Evolutionary conservation across 2,329 filamentous ascomycete genomes (phyloP).

Genomic region (Cordyceps cicadae): DNA sequence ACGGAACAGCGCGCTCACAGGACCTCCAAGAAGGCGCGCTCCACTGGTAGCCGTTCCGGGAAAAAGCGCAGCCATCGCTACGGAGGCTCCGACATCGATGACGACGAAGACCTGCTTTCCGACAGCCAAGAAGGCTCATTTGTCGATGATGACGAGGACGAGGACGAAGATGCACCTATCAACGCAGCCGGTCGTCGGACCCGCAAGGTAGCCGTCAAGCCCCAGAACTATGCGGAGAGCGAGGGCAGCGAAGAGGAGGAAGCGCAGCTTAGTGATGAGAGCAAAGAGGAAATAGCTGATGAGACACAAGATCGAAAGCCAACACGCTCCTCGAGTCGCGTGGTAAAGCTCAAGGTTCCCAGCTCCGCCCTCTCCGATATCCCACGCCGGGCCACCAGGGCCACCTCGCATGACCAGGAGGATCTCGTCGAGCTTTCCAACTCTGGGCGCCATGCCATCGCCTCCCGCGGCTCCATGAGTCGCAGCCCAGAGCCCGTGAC

Average conservation of each 20-base stretch:
- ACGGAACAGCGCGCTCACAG: conserved; percentile 35
- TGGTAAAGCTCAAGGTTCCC: conserved; percentile 39
- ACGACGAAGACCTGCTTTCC: conserved; percentile 48
- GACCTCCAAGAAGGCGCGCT: conserved; percentile 34
- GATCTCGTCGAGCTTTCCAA: conserved; percentile 50
- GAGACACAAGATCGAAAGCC: conserved; percentile 20
- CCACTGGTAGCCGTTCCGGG: conserved; percentile 25
- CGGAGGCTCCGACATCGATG: conserved; percentile 53
- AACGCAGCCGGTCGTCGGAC: conserved; percentile 41
- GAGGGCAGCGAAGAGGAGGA: conserved; percentile 38
- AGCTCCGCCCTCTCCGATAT: conserved; percentile 20
- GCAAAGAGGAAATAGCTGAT: conserved; percentile 21
- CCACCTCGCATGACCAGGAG: conserved; percentile 46
- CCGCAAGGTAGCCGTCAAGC: conserved; percentile 38
- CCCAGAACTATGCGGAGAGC: conserved; percentile 40
- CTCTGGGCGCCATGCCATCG: conserved; percentile 50
- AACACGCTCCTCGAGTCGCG: conserved; percentile 22
- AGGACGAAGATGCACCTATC: conserved; percentile 32
- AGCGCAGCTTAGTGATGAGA: conserved; percentile 21
- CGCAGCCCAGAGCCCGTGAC: conserved; percentile 45
- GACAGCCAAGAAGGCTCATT: conserved; percentile 46
- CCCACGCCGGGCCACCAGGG: conserved; percentile 43
- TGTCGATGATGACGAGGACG: conserved; percentile 36
- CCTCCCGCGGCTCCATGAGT: conserved; percentile 43
- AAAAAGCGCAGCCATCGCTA: conserved; percentile 38